phyloP scores from a whole-genome alignment of 2,329 filamentous ascomycete genomes.

The Pleomassaria siparia region DNA sequence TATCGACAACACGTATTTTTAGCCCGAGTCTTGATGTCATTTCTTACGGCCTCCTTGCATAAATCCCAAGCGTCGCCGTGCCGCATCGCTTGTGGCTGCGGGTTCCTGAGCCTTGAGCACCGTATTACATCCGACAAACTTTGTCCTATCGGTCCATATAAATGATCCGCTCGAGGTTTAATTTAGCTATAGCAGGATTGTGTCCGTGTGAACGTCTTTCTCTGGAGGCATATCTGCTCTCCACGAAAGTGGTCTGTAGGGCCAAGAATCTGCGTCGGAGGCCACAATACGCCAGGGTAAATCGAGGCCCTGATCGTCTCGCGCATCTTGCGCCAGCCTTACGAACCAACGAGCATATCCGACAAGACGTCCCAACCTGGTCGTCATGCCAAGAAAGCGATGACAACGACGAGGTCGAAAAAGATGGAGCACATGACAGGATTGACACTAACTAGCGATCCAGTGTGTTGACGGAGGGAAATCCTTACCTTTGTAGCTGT shows the following conservation, averaged over 20 bases:
- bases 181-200: conserved; percentile 10
- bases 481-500: no score
- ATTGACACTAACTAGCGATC: neutral
- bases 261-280: conserved; percentile 2
- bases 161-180: conserved; percentile 1
- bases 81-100: conserved; percentile 5
- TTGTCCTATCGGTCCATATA: neutral
- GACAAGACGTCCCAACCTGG: conserved; percentile 6
- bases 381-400: conserved; percentile 6
- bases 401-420: neutral
- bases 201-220: neutral
- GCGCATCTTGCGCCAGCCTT: conserved; percentile 19
- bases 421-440: neutral
- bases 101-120: conserved; percentile 9
- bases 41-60: neutral
- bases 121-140: neutral
- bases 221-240: conserved; percentile 2
- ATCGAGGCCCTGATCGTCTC: conserved; percentile 10
- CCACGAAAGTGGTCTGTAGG: neutral
- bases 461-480: neutral
- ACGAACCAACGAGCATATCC: conserved; percentile 10
- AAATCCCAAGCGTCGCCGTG: neutral
- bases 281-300: conserved; percentile 10
- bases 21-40: neutral
- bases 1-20: neutral